phyloP scores from a whole-genome alignment of 2,329 filamentous ascomycete genomes.

The Elsinoe australis region DNA sequence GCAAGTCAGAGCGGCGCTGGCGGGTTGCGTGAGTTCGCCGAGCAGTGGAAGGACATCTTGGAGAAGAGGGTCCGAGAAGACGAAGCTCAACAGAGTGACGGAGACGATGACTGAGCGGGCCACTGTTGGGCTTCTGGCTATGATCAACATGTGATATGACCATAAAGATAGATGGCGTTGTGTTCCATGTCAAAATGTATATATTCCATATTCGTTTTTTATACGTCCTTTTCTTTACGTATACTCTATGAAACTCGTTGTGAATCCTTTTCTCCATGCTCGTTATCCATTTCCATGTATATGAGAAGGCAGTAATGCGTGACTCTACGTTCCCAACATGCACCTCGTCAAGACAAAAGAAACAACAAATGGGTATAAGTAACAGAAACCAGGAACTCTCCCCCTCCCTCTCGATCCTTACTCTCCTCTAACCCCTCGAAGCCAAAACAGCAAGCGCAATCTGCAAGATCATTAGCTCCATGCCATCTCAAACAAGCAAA shows the following conservation, averaged over 20 bases:
- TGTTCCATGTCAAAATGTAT: not conserved
- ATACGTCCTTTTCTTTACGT: slow-evolving; percentile 2
- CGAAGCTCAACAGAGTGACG: slow-evolving; percentile 26
- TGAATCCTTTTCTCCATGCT: too few species aligned
- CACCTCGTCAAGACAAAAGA: too few species aligned
- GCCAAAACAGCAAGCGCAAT: slow-evolving; percentile 31
- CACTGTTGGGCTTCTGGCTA: too few species aligned
- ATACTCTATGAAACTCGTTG: not conserved
- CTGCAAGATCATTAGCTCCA: slow-evolving; percentile 20
- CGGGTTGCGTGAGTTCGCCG: slow-evolving; percentile 61
- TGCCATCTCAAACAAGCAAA: not conserved
- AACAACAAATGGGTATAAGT: slow-evolving; percentile 6
- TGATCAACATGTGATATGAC: not conserved
- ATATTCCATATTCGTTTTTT: not conserved
- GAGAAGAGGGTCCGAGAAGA: slow-evolving; percentile 36
- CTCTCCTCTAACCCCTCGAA: slow-evolving; percentile 17
- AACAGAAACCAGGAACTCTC: not conserved
- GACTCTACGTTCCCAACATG: too few species aligned
- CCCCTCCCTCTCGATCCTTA: not conserved
- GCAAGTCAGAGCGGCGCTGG: slow-evolving; percentile 55
- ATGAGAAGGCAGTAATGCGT: slow-evolving; percentile 1
- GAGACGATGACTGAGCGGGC: slow-evolving; percentile 23
- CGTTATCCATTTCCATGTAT: too few species aligned
- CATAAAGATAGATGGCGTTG: too few species aligned
- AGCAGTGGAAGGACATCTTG: slow-evolving; percentile 43